These are phyloP conservation scores for Trametes hirsuta DNA, from an alignment of 1,284 basidiomycete genomes.

Conservation along the genomic window DNA sequence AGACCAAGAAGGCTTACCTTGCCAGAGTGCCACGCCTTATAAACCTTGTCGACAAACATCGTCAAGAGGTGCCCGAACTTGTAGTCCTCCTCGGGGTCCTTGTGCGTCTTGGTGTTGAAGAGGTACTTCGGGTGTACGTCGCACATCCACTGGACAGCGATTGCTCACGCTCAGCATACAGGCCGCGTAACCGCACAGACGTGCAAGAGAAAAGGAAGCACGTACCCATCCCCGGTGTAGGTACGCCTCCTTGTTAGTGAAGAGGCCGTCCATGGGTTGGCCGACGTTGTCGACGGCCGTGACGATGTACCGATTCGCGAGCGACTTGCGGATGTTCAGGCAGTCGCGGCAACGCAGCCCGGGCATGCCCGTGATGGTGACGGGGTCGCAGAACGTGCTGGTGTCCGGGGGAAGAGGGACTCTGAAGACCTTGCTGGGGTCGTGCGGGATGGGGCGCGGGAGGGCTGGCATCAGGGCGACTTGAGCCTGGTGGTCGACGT, in stretches of 20 bases:
- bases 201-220: background rate
- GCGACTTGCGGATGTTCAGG: background rate
- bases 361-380: background rate
- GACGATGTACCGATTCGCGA: background rate
- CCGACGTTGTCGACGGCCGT: background rate
- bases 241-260: background rate
- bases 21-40: background rate
- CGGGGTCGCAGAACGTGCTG: background rate
- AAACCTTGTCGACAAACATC: background rate
- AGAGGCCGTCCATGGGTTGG: background rate
- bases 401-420: background rate
- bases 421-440: background rate
- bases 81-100: background rate
- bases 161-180: too few relatives aligned
- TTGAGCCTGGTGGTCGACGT: background rate
- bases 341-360: background rate
- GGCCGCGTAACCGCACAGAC: background rate
- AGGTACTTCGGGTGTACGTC: background rate
- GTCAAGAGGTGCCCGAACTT: background rate
- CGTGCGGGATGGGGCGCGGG: background rate
- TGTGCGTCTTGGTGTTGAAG: background rate
- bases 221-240: background rate
- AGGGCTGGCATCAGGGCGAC: background rate
- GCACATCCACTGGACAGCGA: background rate
- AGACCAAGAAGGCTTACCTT: background rate